phyloP scores from a whole-genome alignment of 768 basidiomycete species.

The Naganishia vaughanmartiniae region DNA sequence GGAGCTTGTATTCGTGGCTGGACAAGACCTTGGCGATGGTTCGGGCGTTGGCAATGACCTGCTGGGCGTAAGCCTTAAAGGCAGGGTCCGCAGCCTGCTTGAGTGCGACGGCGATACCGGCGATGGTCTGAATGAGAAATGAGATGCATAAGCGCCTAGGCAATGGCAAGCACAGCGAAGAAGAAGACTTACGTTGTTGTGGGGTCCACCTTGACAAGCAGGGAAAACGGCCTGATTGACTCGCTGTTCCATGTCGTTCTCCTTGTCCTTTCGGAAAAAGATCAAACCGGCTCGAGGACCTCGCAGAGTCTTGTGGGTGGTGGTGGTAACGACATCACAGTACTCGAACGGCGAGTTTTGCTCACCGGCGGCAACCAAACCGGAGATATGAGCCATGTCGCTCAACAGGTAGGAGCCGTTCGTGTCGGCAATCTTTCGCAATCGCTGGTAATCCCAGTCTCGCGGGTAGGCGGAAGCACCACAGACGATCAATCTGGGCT shows the following conservation, averaged over 20 bases:
- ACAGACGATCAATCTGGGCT: constrained; percentile 90
- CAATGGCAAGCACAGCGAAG: not conserved
- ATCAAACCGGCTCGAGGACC: constrained; percentile 96
- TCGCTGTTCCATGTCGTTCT: constrained; percentile 89
- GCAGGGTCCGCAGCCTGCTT: constrained; percentile 84
- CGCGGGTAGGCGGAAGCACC: constrained; percentile 98
- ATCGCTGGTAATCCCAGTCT: constrained; percentile 88
- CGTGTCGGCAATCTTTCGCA: constrained; percentile 75
- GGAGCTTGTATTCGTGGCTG: constrained; percentile 85
- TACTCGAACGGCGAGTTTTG: constrained; percentile 87
- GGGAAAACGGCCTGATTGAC: constrained; percentile 99
- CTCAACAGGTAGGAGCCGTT: constrained; percentile 92
- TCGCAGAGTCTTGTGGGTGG: constrained; percentile 98
- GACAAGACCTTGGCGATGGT: constrained; percentile 71
- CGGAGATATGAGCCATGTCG: constrained; percentile 96
- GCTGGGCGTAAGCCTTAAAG: constrained; percentile 87
- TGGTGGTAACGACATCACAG: constrained; percentile 97
- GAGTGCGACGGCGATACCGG: constrained; percentile 87
- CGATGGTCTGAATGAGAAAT: constrained; percentile 77
- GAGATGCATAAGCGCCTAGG: constrained; percentile 13
- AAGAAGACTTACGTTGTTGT: constrained; percentile 75
- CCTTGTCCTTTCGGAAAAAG: constrained; percentile 93
- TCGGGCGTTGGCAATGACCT: constrained; percentile 84
- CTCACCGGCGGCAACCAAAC: constrained; percentile 87
- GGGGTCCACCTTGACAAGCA: constrained; percentile 98